Percentiles rank a stretch among this genome's conserved stretches.
phyloP scores from a whole-genome alignment of 75 land plant species.

The Chamaecyparis obtusa region DNA sequence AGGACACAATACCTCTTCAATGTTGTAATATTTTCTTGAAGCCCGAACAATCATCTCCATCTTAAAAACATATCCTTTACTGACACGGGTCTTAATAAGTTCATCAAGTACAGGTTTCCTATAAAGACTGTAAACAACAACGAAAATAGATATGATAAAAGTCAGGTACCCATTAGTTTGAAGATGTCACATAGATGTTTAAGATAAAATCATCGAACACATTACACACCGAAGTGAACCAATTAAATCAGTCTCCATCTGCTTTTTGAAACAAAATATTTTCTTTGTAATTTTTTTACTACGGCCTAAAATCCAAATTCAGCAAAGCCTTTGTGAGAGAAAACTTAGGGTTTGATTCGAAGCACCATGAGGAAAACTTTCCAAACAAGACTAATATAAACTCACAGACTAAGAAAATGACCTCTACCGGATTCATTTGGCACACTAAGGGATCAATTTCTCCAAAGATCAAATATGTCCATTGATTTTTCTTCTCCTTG shows the following conservation, averaged over 20 bases:
- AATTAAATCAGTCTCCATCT: slow-evolving; percentile 90
- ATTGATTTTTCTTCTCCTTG: too few species aligned
- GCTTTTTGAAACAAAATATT: slow-evolving; percentile 53
- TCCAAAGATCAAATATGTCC: too few species aligned
- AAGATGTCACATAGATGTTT: not conserved
- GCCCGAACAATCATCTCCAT: slow-evolving; percentile 99
- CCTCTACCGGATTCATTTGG: too few species aligned
- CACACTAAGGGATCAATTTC: too few species aligned
- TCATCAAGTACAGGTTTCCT: too few species aligned
- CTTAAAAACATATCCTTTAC: slow-evolving; percentile 98
- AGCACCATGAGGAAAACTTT: too few species aligned
- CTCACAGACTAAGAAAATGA: too few species aligned
- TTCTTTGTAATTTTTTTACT: too few species aligned
- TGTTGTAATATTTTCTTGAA: slow-evolving; percentile 70
- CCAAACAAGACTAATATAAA: too few species aligned
- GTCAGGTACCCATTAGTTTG: not conserved
- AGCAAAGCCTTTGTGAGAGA: too few species aligned
- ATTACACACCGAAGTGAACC: slow-evolving; percentile 81
- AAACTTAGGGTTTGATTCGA: too few species aligned
- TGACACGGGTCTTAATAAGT: slow-evolving; percentile 36
- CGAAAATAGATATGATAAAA: not conserved
- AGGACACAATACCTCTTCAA: slow-evolving; percentile 80
- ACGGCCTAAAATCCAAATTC: too few species aligned
- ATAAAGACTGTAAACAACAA: not conserved
- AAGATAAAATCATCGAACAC: not conserved